Percentiles rank a stretch among this genome's conserved stretches.
Evolutionary conservation across 768 basidiomycete species (phyloP).

Genomic region (Peribolospora kevripleyi): DNA sequence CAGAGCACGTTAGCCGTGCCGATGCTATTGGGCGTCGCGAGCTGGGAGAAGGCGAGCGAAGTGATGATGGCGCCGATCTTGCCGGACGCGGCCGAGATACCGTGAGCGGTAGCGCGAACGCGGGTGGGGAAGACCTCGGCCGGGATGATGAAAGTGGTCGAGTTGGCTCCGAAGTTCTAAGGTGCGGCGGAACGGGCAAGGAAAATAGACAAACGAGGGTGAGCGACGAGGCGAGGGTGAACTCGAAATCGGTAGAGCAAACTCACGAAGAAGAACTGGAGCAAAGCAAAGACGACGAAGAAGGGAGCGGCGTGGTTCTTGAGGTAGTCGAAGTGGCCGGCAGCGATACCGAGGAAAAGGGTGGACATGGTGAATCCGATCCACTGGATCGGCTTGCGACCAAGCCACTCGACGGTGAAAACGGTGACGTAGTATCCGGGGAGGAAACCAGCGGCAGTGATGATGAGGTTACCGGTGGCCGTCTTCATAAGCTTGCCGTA

Average conservation of each 20-base stretch:
- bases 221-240: slow-evolving; percentile 34
- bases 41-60: slow-evolving; percentile 43
- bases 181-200: slow-evolving; percentile 10
- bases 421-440: slow-evolving; percentile 44
- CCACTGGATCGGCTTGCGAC: slow-evolving; percentile 50
- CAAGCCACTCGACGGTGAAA: slow-evolving; percentile 44
- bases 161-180: slow-evolving; percentile 12
- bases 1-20: slow-evolving; percentile 44
- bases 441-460: slow-evolving; percentile 50
- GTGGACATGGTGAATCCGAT: slow-evolving; percentile 41
- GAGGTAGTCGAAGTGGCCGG: slow-evolving; percentile 36
- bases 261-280: slow-evolving; percentile 39
- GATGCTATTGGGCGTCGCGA: slow-evolving; percentile 26
- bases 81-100: slow-evolving; percentile 45
- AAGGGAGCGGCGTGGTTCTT: slow-evolving; percentile 29
- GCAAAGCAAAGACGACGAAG: slow-evolving; percentile 44
- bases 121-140: slow-evolving; percentile 59
- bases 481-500: slow-evolving; percentile 42
- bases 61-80: slow-evolving; percentile 57
- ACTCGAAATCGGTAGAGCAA: slow-evolving; percentile 38
- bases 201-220: slow-evolving; percentile 29
- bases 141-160: slow-evolving; percentile 56
- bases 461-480: slow-evolving; percentile 41
- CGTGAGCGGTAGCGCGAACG: slow-evolving; percentile 48
- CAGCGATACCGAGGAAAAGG: slow-evolving; percentile 32